Percentiles rank a stretch among this genome's conserved stretches.
Conservation (phyloP, 176 grass and related monocot species). For the Rhynchospora pubera region DNA sequence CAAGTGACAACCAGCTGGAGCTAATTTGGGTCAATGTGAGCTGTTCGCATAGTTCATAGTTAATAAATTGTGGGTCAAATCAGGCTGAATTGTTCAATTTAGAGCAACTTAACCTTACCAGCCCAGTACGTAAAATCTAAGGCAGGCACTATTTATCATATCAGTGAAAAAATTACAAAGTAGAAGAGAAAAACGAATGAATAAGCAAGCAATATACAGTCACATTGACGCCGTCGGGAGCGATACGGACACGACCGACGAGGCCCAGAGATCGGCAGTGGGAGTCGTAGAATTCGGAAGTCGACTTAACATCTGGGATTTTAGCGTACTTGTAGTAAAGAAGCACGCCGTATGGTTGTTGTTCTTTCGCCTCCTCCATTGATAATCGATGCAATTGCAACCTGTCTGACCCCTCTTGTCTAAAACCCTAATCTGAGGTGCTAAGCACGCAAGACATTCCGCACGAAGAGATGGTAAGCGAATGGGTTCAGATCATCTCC, state of each 20-base stretch:
- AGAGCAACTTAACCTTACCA: background rate
- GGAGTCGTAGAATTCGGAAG: conserved; percentile 54
- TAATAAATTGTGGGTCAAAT: background rate
- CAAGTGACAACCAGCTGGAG: background rate
- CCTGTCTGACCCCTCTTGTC: background rate
- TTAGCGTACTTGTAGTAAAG: conserved; percentile 87
- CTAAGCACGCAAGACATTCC: no score
- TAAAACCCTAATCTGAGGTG: background rate
- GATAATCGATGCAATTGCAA: background rate
- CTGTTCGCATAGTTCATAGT: background rate
- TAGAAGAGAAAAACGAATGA: background rate
- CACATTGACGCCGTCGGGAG: conserved; percentile 77
- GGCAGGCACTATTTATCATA: background rate
- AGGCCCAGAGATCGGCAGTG: conserved; percentile 51
- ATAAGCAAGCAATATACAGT: conserved; percentile 30
- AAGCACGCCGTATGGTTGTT: conserved; percentile 51
- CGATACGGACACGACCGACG: conserved; percentile 79
- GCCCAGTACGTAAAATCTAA: background rate
- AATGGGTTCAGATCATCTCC: no score
- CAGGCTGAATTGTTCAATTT: background rate
- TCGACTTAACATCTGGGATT: conserved; percentile 48
- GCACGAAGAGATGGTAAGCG: no score
- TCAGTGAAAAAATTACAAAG: background rate
- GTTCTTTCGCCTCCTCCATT: conserved; percentile 13
- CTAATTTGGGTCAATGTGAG: background rate